phyloP scores from a whole-genome alignment of 345 rosid species.

The Moricandia moricandioides region DNA sequence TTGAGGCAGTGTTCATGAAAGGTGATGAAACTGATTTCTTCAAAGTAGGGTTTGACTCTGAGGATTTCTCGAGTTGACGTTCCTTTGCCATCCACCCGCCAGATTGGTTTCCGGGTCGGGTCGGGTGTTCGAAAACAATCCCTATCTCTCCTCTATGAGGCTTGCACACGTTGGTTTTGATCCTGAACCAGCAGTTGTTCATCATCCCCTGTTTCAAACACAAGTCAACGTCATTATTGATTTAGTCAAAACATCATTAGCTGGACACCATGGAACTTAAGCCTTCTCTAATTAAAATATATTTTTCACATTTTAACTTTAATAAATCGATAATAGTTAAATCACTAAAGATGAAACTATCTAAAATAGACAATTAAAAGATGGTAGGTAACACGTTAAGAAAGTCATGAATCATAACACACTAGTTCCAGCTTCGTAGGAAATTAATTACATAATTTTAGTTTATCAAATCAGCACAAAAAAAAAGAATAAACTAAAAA shows the following conservation, averaged over 20 bases:
- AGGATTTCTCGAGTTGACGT: slow-evolving; percentile 59
- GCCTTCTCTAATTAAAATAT: background rate
- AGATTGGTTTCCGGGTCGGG: slow-evolving; percentile 81
- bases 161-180: slow-evolving; percentile 71
- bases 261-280: slow-evolving; percentile 9
- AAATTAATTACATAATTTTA: background rate
- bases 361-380: slow-evolving; percentile 14
- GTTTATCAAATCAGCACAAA: background rate
- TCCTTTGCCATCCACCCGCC: slow-evolving; percentile 99
- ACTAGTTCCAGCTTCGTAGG: slow-evolving; percentile 37
- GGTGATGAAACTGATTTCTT: slow-evolving; percentile 94
- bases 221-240: slow-evolving; percentile 12
- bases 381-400: slow-evolving; percentile 37
- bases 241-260: slow-evolving; percentile 12
- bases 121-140: slow-evolving; percentile 88
- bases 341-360: slow-evolving; percentile 26
- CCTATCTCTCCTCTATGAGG: slow-evolving; percentile 88
- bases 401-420: background rate
- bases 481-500: background rate
- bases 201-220: slow-evolving; percentile 77
- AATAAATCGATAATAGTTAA: background rate
- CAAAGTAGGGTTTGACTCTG: slow-evolving; percentile 43
- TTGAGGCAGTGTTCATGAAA: slow-evolving; percentile 77
- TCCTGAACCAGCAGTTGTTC: slow-evolving; percentile 96
- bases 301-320: background rate